Evolutionary conservation across 1,139 yeast genomes (phyloP), one percentile per base, ranked within the genome.

Genomic region (Suhomyces chickasaworum): DNA sequence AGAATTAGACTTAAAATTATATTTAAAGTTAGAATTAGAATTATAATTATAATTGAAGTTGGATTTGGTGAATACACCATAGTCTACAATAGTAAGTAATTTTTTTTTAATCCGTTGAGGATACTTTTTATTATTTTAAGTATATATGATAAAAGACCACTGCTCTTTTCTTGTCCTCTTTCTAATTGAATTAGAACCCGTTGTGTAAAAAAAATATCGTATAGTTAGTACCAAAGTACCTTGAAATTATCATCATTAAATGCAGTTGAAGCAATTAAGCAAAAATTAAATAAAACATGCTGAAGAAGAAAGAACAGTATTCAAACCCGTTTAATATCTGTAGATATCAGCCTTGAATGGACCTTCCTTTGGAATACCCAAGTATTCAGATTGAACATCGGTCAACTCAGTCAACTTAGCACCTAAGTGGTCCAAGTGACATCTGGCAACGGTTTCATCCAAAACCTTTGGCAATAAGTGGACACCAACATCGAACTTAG

Each of bases 291-390:
- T 50, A 51, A 47, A 47, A 49, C 47, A 44, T 39, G 38, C 39
- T 37, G 45, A 45, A 42, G 39, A 46, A 47, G 46, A 45, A 45
- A 40, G 46, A 47, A 47, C 45, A 44, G 44, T 30, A 27, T 35
- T 23, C 37, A 9, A 22, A 32, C 22, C 39, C 51, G 59, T 60
- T 75, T 89, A 93, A 80, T 93, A 93, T 83, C 97, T 89, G 96
- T 93, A 93, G 79, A 85, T 89, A 65, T 93, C 99, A 68, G 97
- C 86, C 87, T 93, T 93, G 95, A 67, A 93, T 65, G 99, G 99
- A 81, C 99, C 99, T 74, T 85, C 88, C 66, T 74, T 69, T 67
- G 97, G 91, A 63, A 93, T 77, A 69, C 95, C 95, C 74, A 95
- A 86, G 87, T 93, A 93, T 59, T 90, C 97, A 64, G 97, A 84